Conservation (phyloP, 352 stramenopile species). For the Elongisporangium prolatum region DNA sequence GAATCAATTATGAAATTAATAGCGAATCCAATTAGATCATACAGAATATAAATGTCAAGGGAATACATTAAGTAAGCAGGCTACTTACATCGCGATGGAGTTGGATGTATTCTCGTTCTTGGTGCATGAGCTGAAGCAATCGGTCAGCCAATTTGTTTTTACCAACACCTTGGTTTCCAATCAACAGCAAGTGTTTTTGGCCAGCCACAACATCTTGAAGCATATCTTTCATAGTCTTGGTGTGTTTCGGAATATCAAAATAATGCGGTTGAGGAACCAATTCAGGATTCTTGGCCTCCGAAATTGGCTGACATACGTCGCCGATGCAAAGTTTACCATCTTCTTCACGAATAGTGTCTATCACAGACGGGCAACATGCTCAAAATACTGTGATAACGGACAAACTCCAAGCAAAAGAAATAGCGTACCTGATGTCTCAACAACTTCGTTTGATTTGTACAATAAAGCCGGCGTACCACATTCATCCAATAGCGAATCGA, state of each 20-base stretch:
- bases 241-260: constrained; percentile 90
- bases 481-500: constrained; percentile 49
- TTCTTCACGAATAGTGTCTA: constrained; percentile 39
- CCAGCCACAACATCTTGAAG: constrained; percentile 80
- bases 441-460: neutral
- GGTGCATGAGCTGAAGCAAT: constrained; percentile 85
- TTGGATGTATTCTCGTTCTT: constrained; percentile 96
- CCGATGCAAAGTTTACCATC: constrained; percentile 50
- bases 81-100: constrained; percentile 91
- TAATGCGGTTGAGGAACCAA: constrained; percentile 87
- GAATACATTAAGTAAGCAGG: neutral
- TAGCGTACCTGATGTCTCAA: constrained; percentile 4
- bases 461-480: constrained; percentile 23
- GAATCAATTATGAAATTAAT: neutral
- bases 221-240: constrained; percentile 81
- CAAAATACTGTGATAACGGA: neutral
- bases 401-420: neutral
- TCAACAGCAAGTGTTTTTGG: constrained; percentile 90
- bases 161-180: constrained; percentile 93
- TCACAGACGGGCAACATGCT: neutral
- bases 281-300: constrained; percentile 47
- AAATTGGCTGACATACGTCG: constrained; percentile 52
- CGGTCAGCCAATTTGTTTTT: constrained; percentile 95
- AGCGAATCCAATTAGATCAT: neutral
- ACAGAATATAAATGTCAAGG: neutral